A percentile compares a stretch with the other conserved stretches of the same genome.
These are phyloP conservation scores for Alternaria infectoria DNA, from an alignment of 2,329 filamentous ascomycete genomes.

Conservation along the genomic window DNA sequence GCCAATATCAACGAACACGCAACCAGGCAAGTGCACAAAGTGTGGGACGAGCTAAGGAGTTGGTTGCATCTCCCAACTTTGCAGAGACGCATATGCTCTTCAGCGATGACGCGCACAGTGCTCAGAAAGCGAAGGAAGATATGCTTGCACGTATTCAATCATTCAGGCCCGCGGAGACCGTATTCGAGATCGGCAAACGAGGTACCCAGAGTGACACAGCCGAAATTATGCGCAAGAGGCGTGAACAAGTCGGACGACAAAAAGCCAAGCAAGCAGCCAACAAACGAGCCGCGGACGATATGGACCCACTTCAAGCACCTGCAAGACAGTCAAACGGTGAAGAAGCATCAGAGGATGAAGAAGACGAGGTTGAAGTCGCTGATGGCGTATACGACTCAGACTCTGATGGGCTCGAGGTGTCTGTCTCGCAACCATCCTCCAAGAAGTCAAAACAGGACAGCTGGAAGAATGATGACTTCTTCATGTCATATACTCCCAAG, in stretches of 20 bases:
- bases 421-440: slow-evolving; percentile 51
- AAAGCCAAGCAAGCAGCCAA: slow-evolving; percentile 49
- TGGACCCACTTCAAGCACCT: slow-evolving; percentile 7
- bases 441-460: slow-evolving; percentile 50
- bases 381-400: slow-evolving; percentile 52
- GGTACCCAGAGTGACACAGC: slow-evolving; percentile 69
- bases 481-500: slow-evolving; percentile 94
- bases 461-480: slow-evolving; percentile 86
- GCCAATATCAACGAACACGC: slow-evolving; percentile 86
- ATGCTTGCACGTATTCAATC: slow-evolving; percentile 90
- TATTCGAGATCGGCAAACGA: slow-evolving; percentile 89
- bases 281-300: slow-evolving; percentile 34
- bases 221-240: slow-evolving; percentile 75
- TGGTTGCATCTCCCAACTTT: slow-evolving; percentile 74
- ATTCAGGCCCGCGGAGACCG: slow-evolving; percentile 88
- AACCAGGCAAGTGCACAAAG: slow-evolving; percentile 91
- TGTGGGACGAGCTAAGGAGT: slow-evolving; percentile 81
- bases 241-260: slow-evolving; percentile 71
- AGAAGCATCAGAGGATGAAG: slow-evolving; percentile 44
- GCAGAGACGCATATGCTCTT: slow-evolving; percentile 82
- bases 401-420: slow-evolving; percentile 61
- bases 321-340: slow-evolving; percentile 21
- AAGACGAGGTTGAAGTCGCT: slow-evolving; percentile 45
- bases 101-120: slow-evolving; percentile 63
- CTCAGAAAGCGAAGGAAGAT: slow-evolving; percentile 72